Conservation (phyloP, 495 filamentous ascomycete species). For the Penicillium maclennaniae region DNA sequence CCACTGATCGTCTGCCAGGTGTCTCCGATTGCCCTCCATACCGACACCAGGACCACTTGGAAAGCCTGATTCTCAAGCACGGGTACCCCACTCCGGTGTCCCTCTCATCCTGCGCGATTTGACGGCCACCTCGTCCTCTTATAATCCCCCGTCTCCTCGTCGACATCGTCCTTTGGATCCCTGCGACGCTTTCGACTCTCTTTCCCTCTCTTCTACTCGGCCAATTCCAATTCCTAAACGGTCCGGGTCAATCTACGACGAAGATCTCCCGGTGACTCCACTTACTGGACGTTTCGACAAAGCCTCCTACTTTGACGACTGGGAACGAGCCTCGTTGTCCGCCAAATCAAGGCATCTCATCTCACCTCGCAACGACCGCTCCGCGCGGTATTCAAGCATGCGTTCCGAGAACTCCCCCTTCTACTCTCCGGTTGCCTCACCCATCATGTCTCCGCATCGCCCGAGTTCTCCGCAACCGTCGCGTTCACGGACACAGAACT, state of each 20-base stretch:
- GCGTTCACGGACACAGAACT: conserved; percentile 23
- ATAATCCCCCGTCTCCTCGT: conserved; percentile 46
- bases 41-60: conserved; percentile 69
- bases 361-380: conserved; percentile 8
- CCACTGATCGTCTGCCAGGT: conserved; percentile 54
- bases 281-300: conserved; percentile 43
- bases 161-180: conserved; percentile 15
- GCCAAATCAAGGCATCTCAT: conserved; percentile 19
- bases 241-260: conserved; percentile 22
- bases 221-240: conserved; percentile 42
- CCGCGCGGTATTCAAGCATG: conserved; percentile 28
- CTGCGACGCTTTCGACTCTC: conserved; percentile 26
- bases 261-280: conserved; percentile 42
- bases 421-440: conserved; percentile 34
- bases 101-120: conserved; percentile 70
- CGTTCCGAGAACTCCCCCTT: conserved; percentile 36
- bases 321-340: conserved; percentile 27
- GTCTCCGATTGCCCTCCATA: conserved; percentile 54
- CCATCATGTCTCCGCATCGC: conserved; percentile 37
- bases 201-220: conserved; percentile 29
- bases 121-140: conserved; percentile 60
- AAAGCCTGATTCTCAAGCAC: conserved; percentile 56
- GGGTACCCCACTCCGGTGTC: conserved; percentile 58
- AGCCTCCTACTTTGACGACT: conserved; percentile 36
- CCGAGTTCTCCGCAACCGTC: conserved; percentile 35